Percentiles rank a stretch among this genome's conserved stretches.
Evolutionary conservation across 2,329 filamentous ascomycete species (phyloP).

Genomic region (Pyrenochaeta sp.): DNA sequence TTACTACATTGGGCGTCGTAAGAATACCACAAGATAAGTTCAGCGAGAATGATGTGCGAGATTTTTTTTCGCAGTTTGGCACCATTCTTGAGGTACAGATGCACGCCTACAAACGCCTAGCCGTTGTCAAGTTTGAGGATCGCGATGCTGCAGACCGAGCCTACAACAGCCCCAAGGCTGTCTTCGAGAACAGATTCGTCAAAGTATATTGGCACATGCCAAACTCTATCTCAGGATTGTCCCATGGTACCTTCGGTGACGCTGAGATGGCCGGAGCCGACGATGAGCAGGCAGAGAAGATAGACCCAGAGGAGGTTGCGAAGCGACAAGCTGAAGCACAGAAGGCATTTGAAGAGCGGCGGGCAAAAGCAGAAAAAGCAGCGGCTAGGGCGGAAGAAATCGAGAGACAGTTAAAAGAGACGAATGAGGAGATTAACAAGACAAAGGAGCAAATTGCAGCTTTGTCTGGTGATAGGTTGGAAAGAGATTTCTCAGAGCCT

Average conservation of each 20-base stretch:
- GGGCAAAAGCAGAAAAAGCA: constrained; percentile 68
- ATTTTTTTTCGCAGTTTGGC: constrained; percentile 78
- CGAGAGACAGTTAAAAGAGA: constrained; percentile 69
- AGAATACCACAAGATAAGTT: constrained; percentile 78
- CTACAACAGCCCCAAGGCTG: constrained; percentile 78
- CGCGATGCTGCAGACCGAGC: constrained; percentile 74
- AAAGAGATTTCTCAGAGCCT: constrained; percentile 25
- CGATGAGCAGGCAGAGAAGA: constrained; percentile 53
- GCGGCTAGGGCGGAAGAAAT: constrained; percentile 70
- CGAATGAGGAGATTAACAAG: constrained; percentile 70
- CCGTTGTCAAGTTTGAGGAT: constrained; percentile 73
- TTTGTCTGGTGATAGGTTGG: constrained; percentile 35
- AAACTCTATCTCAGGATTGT: constrained; percentile 13
- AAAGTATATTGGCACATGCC: constrained; percentile 81
- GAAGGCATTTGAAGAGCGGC: constrained; percentile 71
- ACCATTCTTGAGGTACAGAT: constrained; percentile 70
- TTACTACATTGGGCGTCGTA: constrained; percentile 77
- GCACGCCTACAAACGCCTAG: constrained; percentile 71
- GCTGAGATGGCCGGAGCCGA: constrained; percentile 29
- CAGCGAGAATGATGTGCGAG: constrained; percentile 69
- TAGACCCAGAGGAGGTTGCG: constrained; percentile 75
- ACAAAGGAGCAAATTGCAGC: constrained; percentile 70
- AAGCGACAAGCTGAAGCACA: constrained; percentile 77
- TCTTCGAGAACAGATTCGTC: constrained; percentile 87
- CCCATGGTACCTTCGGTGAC: constrained; percentile 4